Conservation (phyloP, 257 asterid genomes). For the Ophiorrhiza pumila region DNA sequence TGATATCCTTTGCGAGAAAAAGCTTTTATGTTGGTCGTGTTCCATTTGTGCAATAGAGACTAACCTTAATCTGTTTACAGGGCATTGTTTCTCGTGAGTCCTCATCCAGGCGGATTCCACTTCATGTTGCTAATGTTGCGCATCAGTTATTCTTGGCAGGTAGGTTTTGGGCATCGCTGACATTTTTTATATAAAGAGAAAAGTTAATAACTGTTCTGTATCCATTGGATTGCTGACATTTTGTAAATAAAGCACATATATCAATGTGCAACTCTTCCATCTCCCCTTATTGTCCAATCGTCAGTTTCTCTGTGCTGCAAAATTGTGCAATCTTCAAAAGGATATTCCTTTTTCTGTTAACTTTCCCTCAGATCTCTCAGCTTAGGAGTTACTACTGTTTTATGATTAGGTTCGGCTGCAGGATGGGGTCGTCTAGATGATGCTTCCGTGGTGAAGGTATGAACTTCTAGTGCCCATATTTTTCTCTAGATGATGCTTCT, state of each 20-base stretch:
- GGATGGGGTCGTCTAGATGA: slow-evolving; percentile 99
- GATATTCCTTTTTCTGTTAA: neutral
- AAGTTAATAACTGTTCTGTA: neutral
- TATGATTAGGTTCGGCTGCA: slow-evolving; percentile 88
- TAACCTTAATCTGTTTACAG: slow-evolving; percentile 40
- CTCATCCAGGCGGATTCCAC: slow-evolving; percentile 74
- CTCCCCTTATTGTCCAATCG: neutral
- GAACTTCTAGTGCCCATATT: slow-evolving; percentile 23
- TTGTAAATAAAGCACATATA: neutral
- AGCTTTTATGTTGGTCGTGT: neutral
- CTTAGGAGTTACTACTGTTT: slow-evolving; percentile 6
- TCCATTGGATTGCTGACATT: neutral
- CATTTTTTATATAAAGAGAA: neutral
- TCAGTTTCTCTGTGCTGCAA: neutral
- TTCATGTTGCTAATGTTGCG: slow-evolving; percentile 77
- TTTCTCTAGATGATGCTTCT: slow-evolving; percentile 85
- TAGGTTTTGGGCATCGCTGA: slow-evolving; percentile 17
- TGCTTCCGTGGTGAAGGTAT: slow-evolving; percentile 93
- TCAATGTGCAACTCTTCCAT: neutral
- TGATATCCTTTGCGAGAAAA: slow-evolving; percentile 3
- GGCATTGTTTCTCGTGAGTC: slow-evolving; percentile 96
- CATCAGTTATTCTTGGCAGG: slow-evolving; percentile 92
- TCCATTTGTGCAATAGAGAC: neutral
- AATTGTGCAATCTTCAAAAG: neutral
- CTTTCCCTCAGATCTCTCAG: neutral